phyloP scores from a whole-genome alignment of 2,329 filamentous ascomycete species.

The Fusarium pseudoanthophilum region DNA sequence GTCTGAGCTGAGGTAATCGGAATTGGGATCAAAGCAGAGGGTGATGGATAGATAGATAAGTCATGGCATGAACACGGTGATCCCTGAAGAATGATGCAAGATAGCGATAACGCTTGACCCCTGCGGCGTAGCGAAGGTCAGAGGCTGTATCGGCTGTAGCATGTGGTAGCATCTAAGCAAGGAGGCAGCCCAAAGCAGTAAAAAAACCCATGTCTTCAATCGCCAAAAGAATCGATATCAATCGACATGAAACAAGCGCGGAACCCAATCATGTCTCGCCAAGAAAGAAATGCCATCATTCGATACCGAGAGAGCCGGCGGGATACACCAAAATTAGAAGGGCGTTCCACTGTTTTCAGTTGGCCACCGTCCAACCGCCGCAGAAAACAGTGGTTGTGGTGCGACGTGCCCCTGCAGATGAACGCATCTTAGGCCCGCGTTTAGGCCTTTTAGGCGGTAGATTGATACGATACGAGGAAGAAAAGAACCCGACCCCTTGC shows the following conservation, averaged over 20 bases:
- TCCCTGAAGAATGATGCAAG: slow-evolving; percentile 9
- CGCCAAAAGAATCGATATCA: neutral
- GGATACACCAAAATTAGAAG: slow-evolving; percentile 26
- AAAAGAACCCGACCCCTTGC: neutral
- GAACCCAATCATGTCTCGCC: slow-evolving; percentile 18
- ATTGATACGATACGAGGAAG: slow-evolving; percentile 15
- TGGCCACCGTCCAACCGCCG: slow-evolving; percentile 26
- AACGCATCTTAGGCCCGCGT: neutral
- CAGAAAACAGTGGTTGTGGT: slow-evolving; percentile 37
- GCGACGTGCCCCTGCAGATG: slow-evolving; percentile 41
- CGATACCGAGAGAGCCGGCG: slow-evolving; percentile 12
- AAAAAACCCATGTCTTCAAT: neutral
- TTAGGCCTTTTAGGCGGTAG: neutral
- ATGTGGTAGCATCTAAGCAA: slow-evolving; percentile 28
- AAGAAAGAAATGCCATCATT: slow-evolving; percentile 9
- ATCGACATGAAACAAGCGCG: slow-evolving; percentile 16
- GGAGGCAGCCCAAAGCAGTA: slow-evolving; percentile 16
- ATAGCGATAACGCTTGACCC: slow-evolving; percentile 1
- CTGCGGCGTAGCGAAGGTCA: slow-evolving; percentile 7
- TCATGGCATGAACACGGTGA: slow-evolving; percentile 24
- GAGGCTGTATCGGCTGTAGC: slow-evolving; percentile 24
- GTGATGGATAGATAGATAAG: slow-evolving; percentile 7
- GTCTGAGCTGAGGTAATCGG: slow-evolving; percentile 63
- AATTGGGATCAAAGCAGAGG: neutral
- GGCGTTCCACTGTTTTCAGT: slow-evolving; percentile 25